Base-by-base conservation (phyloP, 371 early-diverging fungal genomes). In the Chytridium lagenaria region DNA sequence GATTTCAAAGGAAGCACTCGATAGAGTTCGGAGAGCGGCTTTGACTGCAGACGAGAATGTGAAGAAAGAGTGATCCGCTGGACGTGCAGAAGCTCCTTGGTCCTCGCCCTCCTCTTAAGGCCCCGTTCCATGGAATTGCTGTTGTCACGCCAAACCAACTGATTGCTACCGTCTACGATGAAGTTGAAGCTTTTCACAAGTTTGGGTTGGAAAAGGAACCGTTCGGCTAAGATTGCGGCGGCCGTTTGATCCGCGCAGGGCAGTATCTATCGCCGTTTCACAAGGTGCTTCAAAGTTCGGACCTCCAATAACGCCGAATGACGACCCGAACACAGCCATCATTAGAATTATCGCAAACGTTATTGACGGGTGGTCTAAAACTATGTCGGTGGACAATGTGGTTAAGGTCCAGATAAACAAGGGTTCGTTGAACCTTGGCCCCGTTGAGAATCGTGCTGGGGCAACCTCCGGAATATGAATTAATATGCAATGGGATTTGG, bases 41-140 rank as follows among this genome's bases (percentile, higher is more conserved):
- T 15, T 22, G 39, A 28, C 38, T 36, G 23, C 28, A 28, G 19
- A 69, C 33, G 40, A 16, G 23, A 37, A 49, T 10, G 19, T n/a
- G 57, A 57, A 44, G 12, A 44, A 44, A 19, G 19, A 44, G 19
- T 19, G 19, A 44, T 44, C 44, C 44, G 12, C 7, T 12, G 19
- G 44, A 7, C 7, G 19, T 12, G 19, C 26, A 12, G 26, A 10
- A 23, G 12, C 26, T n/a, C 5, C 12, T 7, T 7, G 44, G 44
- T 7, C 44, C 55, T 7, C 38, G 31, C 15, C 38, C 10, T 3
- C 22, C 15, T 5, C 23, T 22, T 7, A 2, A 63, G 34, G 38
- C 40, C 15, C 75, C 70, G 5, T 75, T 75, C 61, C 26, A 65
- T 7, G 75, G 75, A 0, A 59, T 28, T 34, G 67, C 65, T 0